Percentiles rank a stretch among this genome's conserved stretches.
Evolutionary conservation across 2,329 filamentous ascomycete genomes (phyloP).

Genomic region (Orbilia blumenaviensis): DNA sequence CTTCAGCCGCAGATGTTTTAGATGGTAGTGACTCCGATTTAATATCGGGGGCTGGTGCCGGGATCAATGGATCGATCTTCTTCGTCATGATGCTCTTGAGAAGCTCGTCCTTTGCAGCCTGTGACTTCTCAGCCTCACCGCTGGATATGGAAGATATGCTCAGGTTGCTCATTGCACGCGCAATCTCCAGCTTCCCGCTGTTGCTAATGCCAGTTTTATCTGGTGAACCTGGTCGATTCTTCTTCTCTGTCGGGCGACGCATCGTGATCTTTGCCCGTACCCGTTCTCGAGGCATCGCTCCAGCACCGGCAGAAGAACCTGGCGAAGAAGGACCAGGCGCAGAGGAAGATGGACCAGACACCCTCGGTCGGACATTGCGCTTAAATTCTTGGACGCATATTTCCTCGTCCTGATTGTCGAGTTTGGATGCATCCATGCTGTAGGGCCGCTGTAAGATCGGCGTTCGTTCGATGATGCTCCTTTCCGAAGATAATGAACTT

Average conservation of each 20-base stretch:
- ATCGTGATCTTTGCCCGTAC: conserved; percentile 47
- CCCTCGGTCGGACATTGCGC: conserved; percentile 32
- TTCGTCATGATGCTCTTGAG: conserved; percentile 47
- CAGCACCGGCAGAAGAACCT: not conserved
- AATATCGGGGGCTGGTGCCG: not conserved
- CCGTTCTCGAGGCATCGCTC: conserved; percentile 11
- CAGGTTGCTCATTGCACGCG: conserved; percentile 36
- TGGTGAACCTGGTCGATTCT: conserved; percentile 3
- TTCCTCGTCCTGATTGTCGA: conserved; percentile 29
- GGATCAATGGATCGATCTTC: conserved; percentile 10
- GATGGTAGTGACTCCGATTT: not conserved
- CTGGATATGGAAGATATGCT: conserved; percentile 48
- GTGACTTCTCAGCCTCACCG: conserved; percentile 44
- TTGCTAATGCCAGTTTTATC: conserved; percentile 16
- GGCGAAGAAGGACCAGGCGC: not conserved
- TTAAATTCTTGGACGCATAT: conserved; percentile 31
- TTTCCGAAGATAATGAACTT: not conserved
- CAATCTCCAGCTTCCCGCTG: conserved; percentile 25
- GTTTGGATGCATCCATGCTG: conserved; percentile 39
- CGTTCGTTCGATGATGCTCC: conserved; percentile 2
- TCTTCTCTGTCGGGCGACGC: conserved; percentile 34
- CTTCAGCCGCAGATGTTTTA: conserved; percentile 5
- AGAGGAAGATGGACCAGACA: conserved; percentile 1
- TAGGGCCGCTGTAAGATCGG: conserved; percentile 25
- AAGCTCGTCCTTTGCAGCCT: conserved; percentile 47